Percentiles rank a stretch among this genome's conserved stretches.
Evolutionary conservation across 2,329 filamentous ascomycete species (phyloP).

Genomic region (Zymoseptoria passerinii): DNA sequence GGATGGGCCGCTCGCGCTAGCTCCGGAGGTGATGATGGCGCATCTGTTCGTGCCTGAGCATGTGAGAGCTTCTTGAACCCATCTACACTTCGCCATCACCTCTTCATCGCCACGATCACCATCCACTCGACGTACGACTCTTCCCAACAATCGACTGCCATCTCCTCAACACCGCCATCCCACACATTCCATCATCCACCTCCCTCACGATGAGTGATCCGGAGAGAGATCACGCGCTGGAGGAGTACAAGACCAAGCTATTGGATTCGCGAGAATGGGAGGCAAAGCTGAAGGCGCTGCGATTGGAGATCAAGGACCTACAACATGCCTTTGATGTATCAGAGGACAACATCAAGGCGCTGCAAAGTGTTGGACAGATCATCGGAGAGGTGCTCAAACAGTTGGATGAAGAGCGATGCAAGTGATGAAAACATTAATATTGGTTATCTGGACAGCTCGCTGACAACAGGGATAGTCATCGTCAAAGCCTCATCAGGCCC

Average conservation of each 20-base stretch:
- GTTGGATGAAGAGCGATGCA: conserved; percentile 96
- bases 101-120: neutral
- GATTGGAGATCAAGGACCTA: conserved; percentile 90
- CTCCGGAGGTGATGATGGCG: neutral
- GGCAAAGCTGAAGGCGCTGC: conserved; percentile 87
- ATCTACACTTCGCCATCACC: conserved; percentile 4
- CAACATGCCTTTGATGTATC: conserved; percentile 94
- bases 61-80: neutral
- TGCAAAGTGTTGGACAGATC: conserved; percentile 98
- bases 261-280: conserved; percentile 98
- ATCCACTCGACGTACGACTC: neutral
- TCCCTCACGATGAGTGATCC: conserved; percentile 32
- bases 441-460: conserved; percentile 2
- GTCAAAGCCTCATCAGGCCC: conserved; percentile 97
- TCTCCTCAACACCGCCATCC: neutral
- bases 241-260: conserved; percentile 46
- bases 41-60: neutral
- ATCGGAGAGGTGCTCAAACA: conserved; percentile 99
- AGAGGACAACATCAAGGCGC: conserved; percentile 97
- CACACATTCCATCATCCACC: conserved; percentile 4
- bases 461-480: conserved; percentile 58
- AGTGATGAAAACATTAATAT: conserved; percentile 30
- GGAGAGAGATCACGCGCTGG: conserved; percentile 45
- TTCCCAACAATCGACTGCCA: neutral
- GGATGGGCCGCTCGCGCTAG: neutral